Evolutionary conservation across 768 basidiomycete genomes (phyloP).

Genomic region (Phlegmacium glaucopus): DNA sequence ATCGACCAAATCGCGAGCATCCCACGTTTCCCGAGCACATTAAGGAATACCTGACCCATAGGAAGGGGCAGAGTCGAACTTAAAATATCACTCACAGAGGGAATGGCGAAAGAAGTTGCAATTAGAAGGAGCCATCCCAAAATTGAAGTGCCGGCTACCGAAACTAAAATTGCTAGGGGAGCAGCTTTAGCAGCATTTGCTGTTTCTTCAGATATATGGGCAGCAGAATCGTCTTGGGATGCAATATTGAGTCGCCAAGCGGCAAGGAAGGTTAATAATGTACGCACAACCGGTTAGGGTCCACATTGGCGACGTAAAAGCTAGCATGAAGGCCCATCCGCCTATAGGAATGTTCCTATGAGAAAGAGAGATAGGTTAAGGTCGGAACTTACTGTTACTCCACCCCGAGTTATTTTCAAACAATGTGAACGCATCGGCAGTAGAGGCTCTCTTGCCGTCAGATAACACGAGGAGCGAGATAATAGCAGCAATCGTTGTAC

Average conservation of each 20-base stretch:
- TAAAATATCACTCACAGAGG: constrained; percentile 50
- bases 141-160: constrained; percentile 54
- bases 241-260: constrained; percentile 1
- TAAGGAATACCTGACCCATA: constrained; percentile 70
- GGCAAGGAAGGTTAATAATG: background rate
- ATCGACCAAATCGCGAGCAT: constrained; percentile 73
- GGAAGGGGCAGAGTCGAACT: constrained; percentile 51
- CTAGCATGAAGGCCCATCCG: constrained; percentile 70
- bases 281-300: constrained; percentile 69
- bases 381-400: constrained; percentile 45
- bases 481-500: constrained; percentile 63
- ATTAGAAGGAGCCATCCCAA: constrained; percentile 68
- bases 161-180: constrained; percentile 66
- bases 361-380: background rate
- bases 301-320: constrained; percentile 79
- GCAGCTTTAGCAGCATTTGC: constrained; percentile 60
- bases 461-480: constrained; percentile 55
- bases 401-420: constrained; percentile 74
- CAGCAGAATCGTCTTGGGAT: constrained; percentile 65
- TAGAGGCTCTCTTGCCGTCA: constrained; percentile 56
- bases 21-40: constrained; percentile 61
- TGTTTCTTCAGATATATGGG: constrained; percentile 72
- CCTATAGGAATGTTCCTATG: constrained; percentile 32
- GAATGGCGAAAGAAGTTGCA: constrained; percentile 60
- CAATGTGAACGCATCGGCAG: constrained; percentile 62